Evolutionary conservation across 1,284 basidiomycete species (phyloP), one percentile per base, ranked within the genome.

Genomic region (Fomitopsis schrenkii): DNA sequence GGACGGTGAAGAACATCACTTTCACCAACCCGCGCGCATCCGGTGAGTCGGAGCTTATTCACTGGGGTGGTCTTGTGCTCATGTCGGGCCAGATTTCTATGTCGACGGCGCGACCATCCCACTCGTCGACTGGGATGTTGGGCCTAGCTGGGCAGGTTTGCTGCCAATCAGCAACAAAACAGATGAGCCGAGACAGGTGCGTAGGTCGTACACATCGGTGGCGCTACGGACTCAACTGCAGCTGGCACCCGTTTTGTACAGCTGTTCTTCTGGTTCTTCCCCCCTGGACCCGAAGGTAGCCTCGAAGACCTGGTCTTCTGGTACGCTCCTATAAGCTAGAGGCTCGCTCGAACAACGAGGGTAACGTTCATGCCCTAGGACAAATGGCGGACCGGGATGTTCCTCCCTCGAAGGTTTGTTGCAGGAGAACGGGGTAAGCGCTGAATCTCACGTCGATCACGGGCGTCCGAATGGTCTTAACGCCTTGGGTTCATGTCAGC

Each of bases 181-280:
- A 3, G 79, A 87, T 50, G 90, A 91, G 72, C 87, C 84, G 5
- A 80, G 88, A 41, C 80, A 93, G 80, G 87, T 87, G 19, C 17
- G 63, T 22, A 71, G 52, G 35, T 38, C 8, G 8, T 1, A 30
- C 6, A 7, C 4, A 2, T n/a, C 22, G 22, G 36, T 30, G 30
- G 8, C 46, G 14, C 30, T 14, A 15, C 14, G 2, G 26, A 30
- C 30, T 58, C 40, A 26, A 17, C 46, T 35, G 28, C 28, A 36
- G n/a, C 22, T n/a, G n/a, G n/a, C 22, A 1, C 44, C 19, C 8
- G 9, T 30, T 8, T 30, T 36, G 38, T n/a, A 35, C 59, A 93
- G 86, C 79, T 93, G 9, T 94, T 90, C 79, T 94, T 94, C 75
- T 94, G 91, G 93, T 89, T 92, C 75, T 93, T 92, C 76, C 91